Percentiles rank a stretch among this genome's conserved stretches.
Evolutionary conservation across 257 asterid genomes (phyloP).

Genomic region (Rehmannia glutinosa): DNA sequence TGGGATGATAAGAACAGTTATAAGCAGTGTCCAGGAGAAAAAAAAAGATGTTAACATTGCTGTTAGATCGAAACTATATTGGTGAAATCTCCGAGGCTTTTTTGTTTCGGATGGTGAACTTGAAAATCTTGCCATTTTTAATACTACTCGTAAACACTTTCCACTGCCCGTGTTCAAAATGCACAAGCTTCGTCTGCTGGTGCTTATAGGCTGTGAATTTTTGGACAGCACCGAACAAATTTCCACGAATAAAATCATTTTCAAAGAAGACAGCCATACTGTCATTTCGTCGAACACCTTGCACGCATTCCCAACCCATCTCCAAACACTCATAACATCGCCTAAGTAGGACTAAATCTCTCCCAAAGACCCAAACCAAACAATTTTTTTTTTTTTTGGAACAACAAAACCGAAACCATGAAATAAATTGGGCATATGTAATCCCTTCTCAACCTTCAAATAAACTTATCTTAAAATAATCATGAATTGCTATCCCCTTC

Average conservation of each 20-base stretch:
- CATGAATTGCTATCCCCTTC: neutral
- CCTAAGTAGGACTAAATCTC: neutral
- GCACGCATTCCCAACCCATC: conserved; percentile 1
- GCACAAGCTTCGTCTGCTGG: conserved; percentile 26
- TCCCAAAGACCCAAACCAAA: neutral
- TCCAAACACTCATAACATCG: neutral
- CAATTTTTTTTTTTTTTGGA: neutral
- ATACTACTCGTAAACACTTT: conserved; percentile 30
- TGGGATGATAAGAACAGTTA: conserved; percentile 30
- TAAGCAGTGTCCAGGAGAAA: neutral
- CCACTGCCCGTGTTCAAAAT: conserved; percentile 11
- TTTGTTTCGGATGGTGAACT: neutral
- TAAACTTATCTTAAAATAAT: neutral
- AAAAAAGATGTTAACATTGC: conserved; percentile 12
- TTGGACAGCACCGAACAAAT: neutral
- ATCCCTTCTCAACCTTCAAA: neutral
- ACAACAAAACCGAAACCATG: neutral
- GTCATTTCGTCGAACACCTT: conserved; percentile 36
- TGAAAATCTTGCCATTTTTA: conserved; percentile 20
- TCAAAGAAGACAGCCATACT: neutral
- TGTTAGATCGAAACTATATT: conserved; percentile 28
- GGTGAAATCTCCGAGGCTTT: neutral
- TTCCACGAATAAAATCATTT: neutral
- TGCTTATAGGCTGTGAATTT: conserved; percentile 37
- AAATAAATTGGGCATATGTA: neutral